These are phyloP conservation scores for Medicago truncatula DNA, from an alignment of 306 rosid species.

Conservation along the genomic window MtrunA17r5.0-ANR NC_053043.1:41555001-41555500, in stretches of 20 bases:
- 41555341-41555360: constrained; percentile 46
- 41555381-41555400: constrained; percentile 50
- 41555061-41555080: neutral
- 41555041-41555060: neutral
- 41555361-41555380: constrained; percentile 50
- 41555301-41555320: constrained; percentile 34
- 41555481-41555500: constrained; percentile 35
- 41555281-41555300: constrained; percentile 40
- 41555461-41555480: constrained; percentile 43
- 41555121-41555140: constrained; percentile 57
- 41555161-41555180: neutral
- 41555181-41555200: neutral
- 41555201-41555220: neutral
- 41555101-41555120: constrained; percentile 54
- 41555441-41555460: constrained; percentile 53
- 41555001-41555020: neutral
- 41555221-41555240: neutral
- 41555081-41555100: constrained; percentile 33
- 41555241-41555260: neutral
- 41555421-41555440: constrained; percentile 51
- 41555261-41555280: constrained; percentile 52
- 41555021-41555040: neutral
- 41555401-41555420: constrained; percentile 48
- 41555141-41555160: constrained; percentile 72
- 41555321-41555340: constrained; percentile 40